Conservation (phyloP, 148 eudicot genomes). For the Rhododendron molle region DNA sequence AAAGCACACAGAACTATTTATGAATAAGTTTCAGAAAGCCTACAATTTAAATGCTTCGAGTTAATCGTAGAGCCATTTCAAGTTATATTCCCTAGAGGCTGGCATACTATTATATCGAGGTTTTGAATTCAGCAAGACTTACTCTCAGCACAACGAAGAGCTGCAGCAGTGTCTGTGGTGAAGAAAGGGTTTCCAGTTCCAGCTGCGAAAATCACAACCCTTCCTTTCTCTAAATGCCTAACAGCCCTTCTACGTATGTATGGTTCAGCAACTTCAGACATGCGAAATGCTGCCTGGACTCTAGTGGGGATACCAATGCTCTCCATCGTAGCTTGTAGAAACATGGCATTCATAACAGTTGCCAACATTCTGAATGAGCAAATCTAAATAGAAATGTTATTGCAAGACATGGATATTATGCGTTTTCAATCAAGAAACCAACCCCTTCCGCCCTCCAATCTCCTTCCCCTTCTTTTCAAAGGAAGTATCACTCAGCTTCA, state of each 20-base stretch:
- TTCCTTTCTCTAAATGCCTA: conserved; percentile 54
- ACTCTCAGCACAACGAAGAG: conserved; percentile 98
- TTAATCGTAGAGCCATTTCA: neutral
- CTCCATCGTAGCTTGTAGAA: conserved; percentile 97
- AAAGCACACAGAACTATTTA: neutral
- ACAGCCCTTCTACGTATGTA: conserved; percentile 86
- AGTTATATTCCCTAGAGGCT: neutral
- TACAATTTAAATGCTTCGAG: neutral
- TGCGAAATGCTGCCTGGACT: conserved; percentile 98
- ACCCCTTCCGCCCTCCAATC: too few relatives aligned
- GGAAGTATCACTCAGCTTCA: neutral
- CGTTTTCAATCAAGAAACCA: too few relatives aligned
- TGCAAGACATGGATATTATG: too few relatives aligned
- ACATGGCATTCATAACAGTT: conserved; percentile 98
- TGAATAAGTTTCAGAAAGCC: neutral
- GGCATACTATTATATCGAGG: neutral
- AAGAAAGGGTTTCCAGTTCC: conserved; percentile 99
- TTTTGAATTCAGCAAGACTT: conserved; percentile 18
- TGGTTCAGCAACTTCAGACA: conserved; percentile 99
- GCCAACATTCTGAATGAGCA: conserved; percentile 76
- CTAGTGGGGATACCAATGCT: conserved; percentile 95
- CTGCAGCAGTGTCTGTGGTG: conserved; percentile 99
- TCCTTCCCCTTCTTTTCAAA: too few relatives aligned
- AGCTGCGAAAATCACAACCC: conserved; percentile 94
- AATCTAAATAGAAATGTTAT: too few relatives aligned